Percentiles rank a stretch among this genome's conserved stretches.
phyloP scores from a whole-genome alignment of 164 flowering plant species.

The Liquidambar formosana region DNA sequence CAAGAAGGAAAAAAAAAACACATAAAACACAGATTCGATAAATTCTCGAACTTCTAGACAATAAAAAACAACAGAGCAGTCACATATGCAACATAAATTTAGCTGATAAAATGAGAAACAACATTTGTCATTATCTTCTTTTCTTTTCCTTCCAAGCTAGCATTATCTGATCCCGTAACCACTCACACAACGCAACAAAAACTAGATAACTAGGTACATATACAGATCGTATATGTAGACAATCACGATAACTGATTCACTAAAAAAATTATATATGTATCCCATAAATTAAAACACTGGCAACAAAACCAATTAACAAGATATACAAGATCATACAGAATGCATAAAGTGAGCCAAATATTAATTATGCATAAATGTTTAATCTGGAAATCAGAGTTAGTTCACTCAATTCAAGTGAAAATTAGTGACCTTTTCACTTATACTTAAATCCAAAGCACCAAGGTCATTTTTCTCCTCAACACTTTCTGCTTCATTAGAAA shows the following conservation, averaged over 20 bases:
- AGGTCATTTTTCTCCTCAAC: conserved; percentile 22
- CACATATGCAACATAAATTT: too few species aligned
- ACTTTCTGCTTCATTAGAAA: conserved; percentile 35
- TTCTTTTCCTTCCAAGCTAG: not conserved
- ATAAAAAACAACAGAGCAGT: too few species aligned
- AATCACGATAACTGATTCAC: too few species aligned
- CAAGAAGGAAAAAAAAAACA: not conserved
- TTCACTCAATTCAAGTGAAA: conserved; percentile 2
- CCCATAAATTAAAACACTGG: too few species aligned
- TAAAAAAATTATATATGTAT: too few species aligned
- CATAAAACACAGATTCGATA: too few species aligned
- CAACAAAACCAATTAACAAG: not conserved
- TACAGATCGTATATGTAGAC: not conserved
- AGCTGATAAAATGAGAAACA: too few species aligned
- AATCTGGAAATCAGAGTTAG: not conserved
- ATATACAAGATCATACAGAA: not conserved
- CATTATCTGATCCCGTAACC: not conserved
- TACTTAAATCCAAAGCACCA: conserved; percentile 24
- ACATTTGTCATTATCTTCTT: too few species aligned
- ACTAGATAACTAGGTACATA: too few species aligned
- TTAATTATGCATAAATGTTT: not conserved
- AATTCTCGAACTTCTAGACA: too few species aligned
- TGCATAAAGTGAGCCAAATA: not conserved
- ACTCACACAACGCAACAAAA: too few species aligned
- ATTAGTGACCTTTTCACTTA: conserved; percentile 44